phyloP scores from a whole-genome alignment of 192 early-diverging fungal genomes.

The Jimgerdemannia lactiflua region DNA sequence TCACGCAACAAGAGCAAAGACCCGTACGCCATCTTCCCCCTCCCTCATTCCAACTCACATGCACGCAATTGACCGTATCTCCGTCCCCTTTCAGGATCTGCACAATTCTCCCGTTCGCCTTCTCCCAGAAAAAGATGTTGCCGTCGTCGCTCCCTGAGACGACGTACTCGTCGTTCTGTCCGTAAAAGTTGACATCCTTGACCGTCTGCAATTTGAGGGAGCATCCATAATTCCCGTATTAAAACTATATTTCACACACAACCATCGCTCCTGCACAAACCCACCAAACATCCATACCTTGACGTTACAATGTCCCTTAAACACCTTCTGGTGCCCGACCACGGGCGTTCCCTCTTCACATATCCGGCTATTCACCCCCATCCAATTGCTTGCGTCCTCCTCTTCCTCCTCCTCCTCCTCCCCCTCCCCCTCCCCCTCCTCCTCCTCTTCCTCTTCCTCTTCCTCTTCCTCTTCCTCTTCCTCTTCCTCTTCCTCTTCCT shows the following conservation, averaged over 20 bases:
- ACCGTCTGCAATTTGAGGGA: conserved; percentile 38
- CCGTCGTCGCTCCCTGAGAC: conserved; percentile 82
- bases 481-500: not conserved
- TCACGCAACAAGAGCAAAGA: not conserved
- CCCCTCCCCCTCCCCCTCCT: too few species aligned
- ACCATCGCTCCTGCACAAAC: too few species aligned
- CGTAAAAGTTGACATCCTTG: conserved; percentile 76
- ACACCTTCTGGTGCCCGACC: conserved; percentile 2
- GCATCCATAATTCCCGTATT: not conserved
- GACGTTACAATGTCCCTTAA: conserved; percentile 29
- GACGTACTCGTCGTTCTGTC: conserved; percentile 61
- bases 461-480: not conserved
- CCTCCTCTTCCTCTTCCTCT: too few species aligned
- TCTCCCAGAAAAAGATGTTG: conserved; percentile 64
- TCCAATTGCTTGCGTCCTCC: too few species aligned
- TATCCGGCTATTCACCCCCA: too few species aligned
- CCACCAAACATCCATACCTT: too few species aligned
- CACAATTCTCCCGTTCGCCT: conserved; percentile 49
- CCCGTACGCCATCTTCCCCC: too few species aligned
- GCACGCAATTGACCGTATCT: conserved; percentile 52
- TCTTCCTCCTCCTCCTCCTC: too few species aligned
- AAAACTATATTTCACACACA: not conserved
- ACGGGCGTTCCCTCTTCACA: not conserved
- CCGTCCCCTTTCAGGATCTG: conserved; percentile 66
- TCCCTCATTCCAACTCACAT: too few species aligned